Percentiles rank a stretch among this genome's conserved stretches.
Conservation (phyloP, 148 eudicot species). For the Mesembryanthemum crystallinum region DNA sequence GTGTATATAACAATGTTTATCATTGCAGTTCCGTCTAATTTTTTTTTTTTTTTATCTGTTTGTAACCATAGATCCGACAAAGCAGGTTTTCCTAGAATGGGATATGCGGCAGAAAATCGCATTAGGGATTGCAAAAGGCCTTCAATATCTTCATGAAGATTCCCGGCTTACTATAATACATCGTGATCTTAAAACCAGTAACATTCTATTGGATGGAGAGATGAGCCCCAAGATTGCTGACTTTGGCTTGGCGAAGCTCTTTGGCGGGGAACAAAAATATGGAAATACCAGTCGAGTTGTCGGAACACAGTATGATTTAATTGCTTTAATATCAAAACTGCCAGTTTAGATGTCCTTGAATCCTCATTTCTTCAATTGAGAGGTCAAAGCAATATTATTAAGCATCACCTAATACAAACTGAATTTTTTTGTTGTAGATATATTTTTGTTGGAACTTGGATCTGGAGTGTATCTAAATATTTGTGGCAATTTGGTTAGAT, state of each 20-base stretch:
- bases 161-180: conserved; percentile 27
- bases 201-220: conserved; percentile 57
- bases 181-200: conserved; percentile 63
- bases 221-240: conserved; percentile 61
- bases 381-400: too few relatives aligned
- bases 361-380: too few relatives aligned
- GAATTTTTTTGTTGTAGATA: too few relatives aligned
- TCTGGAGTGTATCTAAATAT: not conserved
- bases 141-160: conserved; percentile 38
- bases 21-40: not conserved
- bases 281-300: conserved; percentile 49
- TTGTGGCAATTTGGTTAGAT: not conserved
- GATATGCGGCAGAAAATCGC: conserved; percentile 24
- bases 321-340: too few relatives aligned
- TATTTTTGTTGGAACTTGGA: not conserved
- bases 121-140: conserved; percentile 32
- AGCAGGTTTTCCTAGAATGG: conserved; percentile 25
- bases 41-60: not conserved
- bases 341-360: not conserved
- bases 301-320: conserved; percentile 23
- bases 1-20: not conserved
- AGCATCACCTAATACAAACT: too few relatives aligned
- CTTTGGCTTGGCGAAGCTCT: conserved; percentile 62
- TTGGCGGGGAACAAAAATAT: conserved; percentile 48
- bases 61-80: conserved; percentile 2